Evolutionary conservation across 2,329 filamentous ascomycete genomes (phyloP).

Genomic region (Beauveria scarabaeidicola): DNA sequence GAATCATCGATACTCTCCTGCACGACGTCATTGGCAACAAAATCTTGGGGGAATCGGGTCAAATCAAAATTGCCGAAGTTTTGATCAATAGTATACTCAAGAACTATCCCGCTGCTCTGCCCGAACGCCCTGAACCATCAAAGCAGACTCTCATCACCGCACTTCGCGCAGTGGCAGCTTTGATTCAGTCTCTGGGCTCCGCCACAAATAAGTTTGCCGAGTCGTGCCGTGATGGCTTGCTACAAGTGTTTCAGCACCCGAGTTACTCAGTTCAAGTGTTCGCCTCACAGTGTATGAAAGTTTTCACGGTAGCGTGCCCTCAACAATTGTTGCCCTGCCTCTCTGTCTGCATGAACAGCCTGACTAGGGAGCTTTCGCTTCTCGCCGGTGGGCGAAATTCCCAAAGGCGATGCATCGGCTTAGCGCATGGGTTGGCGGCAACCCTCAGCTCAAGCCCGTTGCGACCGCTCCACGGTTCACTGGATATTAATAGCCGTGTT

Average conservation of each 20-base stretch:
- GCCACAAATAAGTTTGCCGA: slow-evolving; percentile 75
- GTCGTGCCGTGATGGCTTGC: slow-evolving; percentile 70
- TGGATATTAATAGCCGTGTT: slow-evolving; percentile 89
- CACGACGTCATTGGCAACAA: slow-evolving; percentile 74
- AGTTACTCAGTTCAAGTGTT: slow-evolving; percentile 95
- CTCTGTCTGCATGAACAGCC: slow-evolving; percentile 93
- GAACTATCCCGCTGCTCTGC: slow-evolving; percentile 84
- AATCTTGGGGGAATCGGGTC: slow-evolving; percentile 82
- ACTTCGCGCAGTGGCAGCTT: slow-evolving; percentile 67
- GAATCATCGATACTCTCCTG: slow-evolving; percentile 74
- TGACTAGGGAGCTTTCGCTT: slow-evolving; percentile 75
- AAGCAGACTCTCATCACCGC: slow-evolving; percentile 78
- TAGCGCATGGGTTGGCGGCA: slow-evolving; percentile 84
- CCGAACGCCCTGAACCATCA: slow-evolving; percentile 78
- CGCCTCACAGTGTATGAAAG: slow-evolving; percentile 75
- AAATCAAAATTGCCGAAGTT: slow-evolving; percentile 70
- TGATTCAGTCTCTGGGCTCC: slow-evolving; percentile 74
- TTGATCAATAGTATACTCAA: slow-evolving; percentile 85
- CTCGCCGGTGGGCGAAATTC: slow-evolving; percentile 69
- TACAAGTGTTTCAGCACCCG: slow-evolving; percentile 87
- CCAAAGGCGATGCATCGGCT: slow-evolving; percentile 76
- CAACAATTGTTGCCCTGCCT: slow-evolving; percentile 86
- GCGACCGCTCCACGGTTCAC: slow-evolving; percentile 85
- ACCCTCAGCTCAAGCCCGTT: slow-evolving; percentile 82
- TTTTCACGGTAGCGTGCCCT: slow-evolving; percentile 82